A percentile compares a stretch with the other conserved stretches of the same genome.
Evolutionary conservation across 306 rosid species (phyloP).

Genomic region (Vachellia collinsii): DNA sequence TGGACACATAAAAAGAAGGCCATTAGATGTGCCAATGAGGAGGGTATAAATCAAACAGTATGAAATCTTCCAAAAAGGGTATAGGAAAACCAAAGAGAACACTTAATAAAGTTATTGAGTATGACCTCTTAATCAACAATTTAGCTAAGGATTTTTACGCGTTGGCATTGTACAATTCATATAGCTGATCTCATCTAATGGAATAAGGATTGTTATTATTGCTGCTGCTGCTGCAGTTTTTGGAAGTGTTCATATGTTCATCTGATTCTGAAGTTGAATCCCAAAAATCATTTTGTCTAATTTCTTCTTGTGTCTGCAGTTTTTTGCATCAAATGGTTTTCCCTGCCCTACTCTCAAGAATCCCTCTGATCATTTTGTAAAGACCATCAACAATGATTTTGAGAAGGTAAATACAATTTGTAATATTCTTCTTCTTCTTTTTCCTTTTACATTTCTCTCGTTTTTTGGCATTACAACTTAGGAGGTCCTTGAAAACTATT

Average conservation of each 20-base stretch:
- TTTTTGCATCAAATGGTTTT: conserved; percentile 55
- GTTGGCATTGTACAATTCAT: too few relatives aligned
- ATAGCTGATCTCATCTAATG: too few relatives aligned
- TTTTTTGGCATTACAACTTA: neutral
- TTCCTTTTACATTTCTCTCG: neutral
- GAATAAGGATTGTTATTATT: too few relatives aligned
- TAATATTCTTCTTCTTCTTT: neutral
- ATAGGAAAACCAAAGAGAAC: too few relatives aligned
- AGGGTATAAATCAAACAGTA: too few relatives aligned
- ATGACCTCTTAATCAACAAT: too few relatives aligned
- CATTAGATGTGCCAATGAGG: too few relatives aligned
- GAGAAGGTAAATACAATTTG: conserved; percentile 32
- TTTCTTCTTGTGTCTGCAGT: conserved; percentile 28
- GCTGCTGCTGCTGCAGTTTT: neutral
- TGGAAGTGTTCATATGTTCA: neutral
- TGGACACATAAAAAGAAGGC: too few relatives aligned
- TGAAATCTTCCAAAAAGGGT: too few relatives aligned
- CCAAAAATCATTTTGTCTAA: too few relatives aligned
- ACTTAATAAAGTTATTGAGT: too few relatives aligned
- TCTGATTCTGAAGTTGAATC: neutral
- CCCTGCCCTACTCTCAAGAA: conserved; percentile 60
- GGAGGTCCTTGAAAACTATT: neutral
- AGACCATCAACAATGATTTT: conserved; percentile 61
- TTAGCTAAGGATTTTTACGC: too few relatives aligned
- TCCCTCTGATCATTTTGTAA: conserved; percentile 63